These are phyloP conservation scores for Chaetomiaceae sp. DNA, from an alignment of 2,329 filamentous ascomycete genomes.

Conservation along the genomic window DNA sequence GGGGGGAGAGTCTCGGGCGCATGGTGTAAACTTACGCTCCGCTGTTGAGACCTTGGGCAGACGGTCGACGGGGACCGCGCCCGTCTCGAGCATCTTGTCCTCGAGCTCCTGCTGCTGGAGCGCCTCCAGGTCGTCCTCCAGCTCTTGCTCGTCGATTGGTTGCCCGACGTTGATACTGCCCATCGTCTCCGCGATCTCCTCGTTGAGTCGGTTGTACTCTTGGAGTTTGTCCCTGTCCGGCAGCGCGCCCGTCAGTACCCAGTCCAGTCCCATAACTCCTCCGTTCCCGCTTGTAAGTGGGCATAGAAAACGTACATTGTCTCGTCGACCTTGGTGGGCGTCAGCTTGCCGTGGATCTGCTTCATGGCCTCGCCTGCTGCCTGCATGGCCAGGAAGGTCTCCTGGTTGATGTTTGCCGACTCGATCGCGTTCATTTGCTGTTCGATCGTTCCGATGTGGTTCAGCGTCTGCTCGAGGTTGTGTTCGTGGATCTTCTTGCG, in stretches of 20 bases:
- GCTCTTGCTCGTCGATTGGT: conserved; percentile 75
- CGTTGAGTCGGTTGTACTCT: conserved; percentile 87
- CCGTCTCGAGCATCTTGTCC: conserved; percentile 87
- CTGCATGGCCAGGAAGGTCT: conserved; percentile 93
- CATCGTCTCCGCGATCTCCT: conserved; percentile 87
- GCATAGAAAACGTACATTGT: conserved; percentile 66
- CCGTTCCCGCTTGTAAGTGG: too few relatives aligned
- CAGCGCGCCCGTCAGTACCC: conserved; percentile 33
- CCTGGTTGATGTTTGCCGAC: conserved; percentile 96
- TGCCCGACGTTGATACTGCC: conserved; percentile 64
- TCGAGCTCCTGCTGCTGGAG: conserved; percentile 91
- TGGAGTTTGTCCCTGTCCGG: conserved; percentile 72
- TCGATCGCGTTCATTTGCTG: conserved; percentile 96
- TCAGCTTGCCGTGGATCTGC: conserved; percentile 83
- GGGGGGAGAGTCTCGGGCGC: background rate
- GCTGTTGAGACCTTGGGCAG: conserved; percentile 70
- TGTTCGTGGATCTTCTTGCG: conserved; percentile 94
- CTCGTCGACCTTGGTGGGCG: conserved; percentile 89
- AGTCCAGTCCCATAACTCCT: background rate
- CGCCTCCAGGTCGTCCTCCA: conserved; percentile 79
- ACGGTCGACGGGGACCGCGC: conserved; percentile 76
- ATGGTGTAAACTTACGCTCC: conserved; percentile 58
- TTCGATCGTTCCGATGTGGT: conserved; percentile 88
- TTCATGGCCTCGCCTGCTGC: conserved; percentile 87
- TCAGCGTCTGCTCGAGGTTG: conserved; percentile 81